These are phyloP conservation scores for Aureobasidium sp. DNA, from an alignment of 2,329 filamentous ascomycete genomes.

Conservation along the genomic window DNA sequence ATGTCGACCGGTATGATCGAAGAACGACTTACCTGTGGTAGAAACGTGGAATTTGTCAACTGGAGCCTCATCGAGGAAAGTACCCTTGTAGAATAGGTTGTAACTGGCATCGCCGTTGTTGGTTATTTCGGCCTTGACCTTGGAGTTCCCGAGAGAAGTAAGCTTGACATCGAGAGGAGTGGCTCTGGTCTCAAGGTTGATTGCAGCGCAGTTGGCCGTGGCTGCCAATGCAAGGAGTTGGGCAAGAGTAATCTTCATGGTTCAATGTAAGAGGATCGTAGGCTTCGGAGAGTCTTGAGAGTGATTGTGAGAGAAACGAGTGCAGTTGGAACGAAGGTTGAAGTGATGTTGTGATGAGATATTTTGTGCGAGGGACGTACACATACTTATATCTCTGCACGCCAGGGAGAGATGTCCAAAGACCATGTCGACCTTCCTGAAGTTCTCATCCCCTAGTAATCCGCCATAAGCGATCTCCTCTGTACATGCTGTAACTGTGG, in stretches of 20 bases:
- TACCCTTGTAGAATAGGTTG: constrained; percentile 22
- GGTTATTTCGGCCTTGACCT: constrained; percentile 20
- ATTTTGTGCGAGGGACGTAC: neutral
- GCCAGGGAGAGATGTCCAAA: neutral
- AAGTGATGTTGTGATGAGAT: neutral
- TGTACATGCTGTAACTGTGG: neutral
- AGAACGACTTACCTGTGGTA: constrained; percentile 14
- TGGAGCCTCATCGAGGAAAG: constrained; percentile 20
- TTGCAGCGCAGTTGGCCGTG: constrained; percentile 15
- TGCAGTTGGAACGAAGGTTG: neutral
- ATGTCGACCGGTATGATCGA: neutral
- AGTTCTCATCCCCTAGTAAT: neutral
- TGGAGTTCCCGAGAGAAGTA: constrained; percentile 18
- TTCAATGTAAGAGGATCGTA: neutral
- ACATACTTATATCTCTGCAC: neutral
- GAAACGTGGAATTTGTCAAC: constrained; percentile 21
- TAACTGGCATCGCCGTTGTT: constrained; percentile 19
- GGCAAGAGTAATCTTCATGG: constrained; percentile 8
- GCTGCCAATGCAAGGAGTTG: constrained; percentile 13
- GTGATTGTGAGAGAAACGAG: neutral
- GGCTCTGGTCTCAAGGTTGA: constrained; percentile 19
- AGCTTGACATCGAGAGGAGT: constrained; percentile 19
- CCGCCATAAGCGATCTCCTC: neutral
- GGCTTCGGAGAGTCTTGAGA: neutral
- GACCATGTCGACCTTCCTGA: neutral